Percentiles rank a stretch among this genome's conserved stretches.
phyloP scores from a whole-genome alignment of 1,139 yeast genomes.

The Eremothecium sinecaudum region DNA sequence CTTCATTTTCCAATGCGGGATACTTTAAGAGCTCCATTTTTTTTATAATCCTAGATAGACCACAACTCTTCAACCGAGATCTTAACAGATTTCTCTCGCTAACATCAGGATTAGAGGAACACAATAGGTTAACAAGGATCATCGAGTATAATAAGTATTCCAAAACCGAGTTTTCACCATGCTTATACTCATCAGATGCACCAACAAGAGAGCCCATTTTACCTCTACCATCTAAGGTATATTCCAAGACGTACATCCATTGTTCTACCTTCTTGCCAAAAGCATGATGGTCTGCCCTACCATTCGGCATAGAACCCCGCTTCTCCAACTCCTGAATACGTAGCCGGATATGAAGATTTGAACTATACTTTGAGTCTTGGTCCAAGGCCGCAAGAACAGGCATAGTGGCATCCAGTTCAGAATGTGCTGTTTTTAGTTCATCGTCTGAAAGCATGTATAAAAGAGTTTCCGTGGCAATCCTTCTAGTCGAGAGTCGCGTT shows the following conservation, averaged over 20 bases:
- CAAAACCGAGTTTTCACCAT: constrained; percentile 60
- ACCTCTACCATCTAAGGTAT: constrained; percentile 79
- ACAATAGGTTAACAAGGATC: constrained; percentile 64
- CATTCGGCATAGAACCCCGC: constrained; percentile 19
- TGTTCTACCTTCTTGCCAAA: constrained; percentile 57
- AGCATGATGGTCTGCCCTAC: constrained; percentile 19
- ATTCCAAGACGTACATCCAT: constrained; percentile 71
- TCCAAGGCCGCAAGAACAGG: constrained; percentile 49
- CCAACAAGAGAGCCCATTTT: constrained; percentile 86
- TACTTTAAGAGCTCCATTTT: constrained; percentile 54
- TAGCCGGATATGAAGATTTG: constrained; percentile 48
- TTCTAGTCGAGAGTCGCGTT: constrained; percentile 61
- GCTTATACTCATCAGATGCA: constrained; percentile 76
- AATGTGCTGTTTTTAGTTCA: constrained; percentile 4
- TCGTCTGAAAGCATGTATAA: constrained; percentile 38
- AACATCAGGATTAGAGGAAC: constrained; percentile 55
- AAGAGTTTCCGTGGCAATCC: constrained; percentile 70
- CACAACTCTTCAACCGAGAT: constrained; percentile 68
- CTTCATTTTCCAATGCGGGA: constrained; percentile 56
- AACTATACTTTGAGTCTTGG: constrained; percentile 40
- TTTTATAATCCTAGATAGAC: constrained; percentile 54
- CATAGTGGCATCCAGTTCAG: constrained; percentile 5
- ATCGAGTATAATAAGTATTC: constrained; percentile 78
- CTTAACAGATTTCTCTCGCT: constrained; percentile 67
- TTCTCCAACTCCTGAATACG: constrained; percentile 30